Evolutionary conservation across 768 basidiomycete genomes (phyloP).

Genomic region (Holtermannia corniformis): DNA sequence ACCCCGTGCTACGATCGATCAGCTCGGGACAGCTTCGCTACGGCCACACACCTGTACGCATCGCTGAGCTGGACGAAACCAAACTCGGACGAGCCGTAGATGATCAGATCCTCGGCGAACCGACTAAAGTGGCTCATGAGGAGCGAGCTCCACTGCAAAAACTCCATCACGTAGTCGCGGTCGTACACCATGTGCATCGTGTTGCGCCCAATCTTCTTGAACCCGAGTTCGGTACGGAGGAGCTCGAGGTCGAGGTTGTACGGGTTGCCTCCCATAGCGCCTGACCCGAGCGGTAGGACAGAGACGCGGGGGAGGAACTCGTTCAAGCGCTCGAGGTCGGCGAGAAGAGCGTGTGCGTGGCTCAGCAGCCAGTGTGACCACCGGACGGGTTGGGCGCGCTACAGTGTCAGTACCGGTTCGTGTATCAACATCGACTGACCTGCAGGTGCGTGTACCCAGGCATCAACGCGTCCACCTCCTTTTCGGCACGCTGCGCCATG

Average conservation of each 20-base stretch:
- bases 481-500: conserved; percentile 81
- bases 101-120: conserved; percentile 85
- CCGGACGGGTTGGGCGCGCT: conserved; percentile 94
- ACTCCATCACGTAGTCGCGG: conserved; percentile 91
- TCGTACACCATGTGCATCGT: conserved; percentile 92
- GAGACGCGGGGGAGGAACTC: conserved; percentile 80
- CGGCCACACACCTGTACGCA: conserved; percentile 67
- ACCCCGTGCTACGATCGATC: conserved; percentile 62
- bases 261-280: conserved; percentile 89
- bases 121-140: conserved; percentile 86
- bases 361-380: conserved; percentile 95
- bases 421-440: conserved; percentile 44
- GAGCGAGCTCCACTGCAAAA: conserved; percentile 87
- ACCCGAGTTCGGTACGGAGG: conserved; percentile 77
- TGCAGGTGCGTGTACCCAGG: conserved; percentile 98
- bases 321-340: conserved; percentile 73
- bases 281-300: conserved; percentile 80
- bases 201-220: conserved; percentile 78
- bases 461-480: conserved; percentile 75
- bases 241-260: conserved; percentile 87
- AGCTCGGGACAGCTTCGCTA: neutral
- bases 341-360: conserved; percentile 79
- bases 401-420: neutral
- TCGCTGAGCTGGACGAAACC: conserved; percentile 88
- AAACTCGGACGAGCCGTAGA: conserved; percentile 93